phyloP scores from a whole-genome alignment of 192 early-diverging fungal species.

The Coemansia reversa region DNA sequence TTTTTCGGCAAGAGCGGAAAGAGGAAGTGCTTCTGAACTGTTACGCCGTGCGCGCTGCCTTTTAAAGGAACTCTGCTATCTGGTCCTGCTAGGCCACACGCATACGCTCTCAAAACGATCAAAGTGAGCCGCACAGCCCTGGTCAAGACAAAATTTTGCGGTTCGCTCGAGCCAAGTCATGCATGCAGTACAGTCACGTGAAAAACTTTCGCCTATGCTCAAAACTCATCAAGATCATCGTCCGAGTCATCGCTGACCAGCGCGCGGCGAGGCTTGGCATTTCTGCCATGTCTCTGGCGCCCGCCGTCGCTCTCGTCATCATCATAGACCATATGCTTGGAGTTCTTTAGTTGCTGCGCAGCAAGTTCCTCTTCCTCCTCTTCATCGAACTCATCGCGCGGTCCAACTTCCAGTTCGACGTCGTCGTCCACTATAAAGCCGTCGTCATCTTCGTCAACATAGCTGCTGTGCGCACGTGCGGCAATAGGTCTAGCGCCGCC shows the following conservation, averaged over 20 bases:
- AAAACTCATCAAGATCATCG: conserved; percentile 27
- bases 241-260: conserved; percentile 40
- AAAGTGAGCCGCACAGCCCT: background rate
- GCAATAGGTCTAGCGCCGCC: background rate
- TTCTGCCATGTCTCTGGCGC: conserved; percentile 14
- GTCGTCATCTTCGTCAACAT: conserved; percentile 45
- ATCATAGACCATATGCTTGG: conserved; percentile 24
- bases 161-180: conserved; percentile 28
- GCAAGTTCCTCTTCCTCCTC: conserved; percentile 47
- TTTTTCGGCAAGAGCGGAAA: conserved; percentile 8
- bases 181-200: background rate
- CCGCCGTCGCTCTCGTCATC: conserved; percentile 20
- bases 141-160: conserved; percentile 43
- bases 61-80: conserved; percentile 5
- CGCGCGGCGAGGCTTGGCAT: conserved; percentile 36
- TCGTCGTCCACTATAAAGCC: conserved; percentile 53
- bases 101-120: conserved; percentile 1
- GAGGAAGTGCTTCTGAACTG: conserved; percentile 8
- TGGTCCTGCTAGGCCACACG: conserved; percentile 1
- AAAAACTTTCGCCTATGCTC: conserved; percentile 1
- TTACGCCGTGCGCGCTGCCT: background rate
- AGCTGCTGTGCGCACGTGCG: conserved; percentile 16
- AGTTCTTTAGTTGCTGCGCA: conserved; percentile 27
- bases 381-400: conserved; percentile 51
- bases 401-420: conserved; percentile 46